Evolutionary conservation across 495 filamentous ascomycete species (phyloP), one percentile per base, ranked within the genome.

Genomic region (Penicillium taxi): DNA sequence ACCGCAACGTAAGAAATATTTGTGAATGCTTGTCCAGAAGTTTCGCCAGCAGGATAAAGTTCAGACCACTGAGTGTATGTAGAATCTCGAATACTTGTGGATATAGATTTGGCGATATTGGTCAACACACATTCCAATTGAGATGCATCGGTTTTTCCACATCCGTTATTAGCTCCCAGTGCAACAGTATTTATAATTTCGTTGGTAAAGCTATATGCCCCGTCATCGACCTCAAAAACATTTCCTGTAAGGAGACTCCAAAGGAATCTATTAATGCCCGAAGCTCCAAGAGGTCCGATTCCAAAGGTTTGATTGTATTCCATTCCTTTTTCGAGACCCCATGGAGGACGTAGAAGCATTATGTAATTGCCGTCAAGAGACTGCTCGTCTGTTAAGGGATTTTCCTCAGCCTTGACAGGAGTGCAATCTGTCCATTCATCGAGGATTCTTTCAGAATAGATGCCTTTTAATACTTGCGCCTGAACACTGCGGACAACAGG

Each of bases 41-140:
- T 32, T n/a, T 7, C 21, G 4, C 25, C 16, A 23, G n/a, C 2
- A 9, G 9, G 8, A 35, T 26, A 13, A 14, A 25, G 13, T 19
- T 26, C 13, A 20, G 29, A 6, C 5, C 18, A 3, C 20, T 32
- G 11, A 25, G 23, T 25, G 11, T 6, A 25, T 5, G 26, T 12
- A 4, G 26, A 28, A 22, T 54, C 47, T 0, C 51, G 39, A 15
- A 50, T 28, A 0, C 43, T 22, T 23, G 45, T 54, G 2, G 47
- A 37, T 15, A 54, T 45, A 1, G 50, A 46, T 2, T 12, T 15
- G 6, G 50, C 47, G 5, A 47, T 25, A 26, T 50, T 47, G 3
- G 35, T 11, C 43, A 50, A 41, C 4, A 21, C 32, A 24, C 47
- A 47, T n/a, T 6, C 41, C 35, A 59, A 47, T 29, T 39, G 39